phyloP scores from a whole-genome alignment of 106 monocot genomes.

The Agapanthus africanus region DNA sequence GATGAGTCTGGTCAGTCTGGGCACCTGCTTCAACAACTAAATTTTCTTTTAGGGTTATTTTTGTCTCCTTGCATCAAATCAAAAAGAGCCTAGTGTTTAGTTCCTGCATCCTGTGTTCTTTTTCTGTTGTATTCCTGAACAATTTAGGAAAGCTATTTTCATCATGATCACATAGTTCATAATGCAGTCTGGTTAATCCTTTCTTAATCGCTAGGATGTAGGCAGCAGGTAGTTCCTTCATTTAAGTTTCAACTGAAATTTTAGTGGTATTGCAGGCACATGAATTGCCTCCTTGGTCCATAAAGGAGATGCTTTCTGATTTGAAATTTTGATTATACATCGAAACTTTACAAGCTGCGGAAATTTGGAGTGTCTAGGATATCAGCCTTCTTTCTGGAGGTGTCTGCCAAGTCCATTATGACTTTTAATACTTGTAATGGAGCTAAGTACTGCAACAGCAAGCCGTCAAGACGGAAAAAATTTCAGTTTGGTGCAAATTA shows the following conservation, averaged over 20 bases:
- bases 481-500: not conserved
- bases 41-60: not conserved
- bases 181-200: too few species aligned
- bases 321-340: not conserved
- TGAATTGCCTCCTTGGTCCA: not conserved
- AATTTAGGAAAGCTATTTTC: too few species aligned
- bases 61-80: not conserved
- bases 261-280: too few species aligned
- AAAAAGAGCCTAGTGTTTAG: not conserved
- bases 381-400: not conserved
- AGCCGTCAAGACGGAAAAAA: not conserved
- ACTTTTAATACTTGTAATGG: not conserved
- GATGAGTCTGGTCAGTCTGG: not conserved
- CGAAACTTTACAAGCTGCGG: not conserved
- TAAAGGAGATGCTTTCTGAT: not conserved
- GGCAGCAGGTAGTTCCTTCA: too few species aligned
- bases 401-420: not conserved
- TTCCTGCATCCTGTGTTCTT: not conserved
- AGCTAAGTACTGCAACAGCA: conserved; percentile 3
- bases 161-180: too few species aligned
- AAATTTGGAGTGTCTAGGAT: conserved; percentile 1
- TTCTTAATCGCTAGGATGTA: too few species aligned
- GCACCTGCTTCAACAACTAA: not conserved
- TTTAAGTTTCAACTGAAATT: too few species aligned
- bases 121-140: not conserved